These are phyloP conservation scores for Balansia obtecta DNA, from an alignment of 2,329 filamentous ascomycete species.

Conservation along the genomic window DNA sequence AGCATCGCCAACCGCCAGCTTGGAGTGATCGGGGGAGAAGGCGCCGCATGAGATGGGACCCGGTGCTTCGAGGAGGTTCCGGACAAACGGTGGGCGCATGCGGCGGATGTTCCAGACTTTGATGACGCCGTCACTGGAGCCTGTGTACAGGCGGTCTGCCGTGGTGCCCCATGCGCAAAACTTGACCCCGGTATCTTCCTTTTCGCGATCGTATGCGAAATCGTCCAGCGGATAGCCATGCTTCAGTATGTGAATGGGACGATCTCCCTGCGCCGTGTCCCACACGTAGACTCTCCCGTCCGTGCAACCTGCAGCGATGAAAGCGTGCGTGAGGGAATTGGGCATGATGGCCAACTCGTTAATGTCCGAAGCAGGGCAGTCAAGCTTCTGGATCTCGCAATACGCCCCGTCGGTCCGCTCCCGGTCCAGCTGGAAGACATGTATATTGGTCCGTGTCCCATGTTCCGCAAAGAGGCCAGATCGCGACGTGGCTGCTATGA, in stretches of 20 bases:
- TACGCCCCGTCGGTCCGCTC: conserved; percentile 18
- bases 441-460: conserved; percentile 41
- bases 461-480: conserved; percentile 31
- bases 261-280: conserved; percentile 45
- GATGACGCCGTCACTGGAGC: conserved; percentile 49
- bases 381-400: conserved; percentile 38
- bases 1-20: conserved; percentile 47
- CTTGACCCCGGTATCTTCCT: conserved; percentile 49
- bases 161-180: conserved; percentile 50
- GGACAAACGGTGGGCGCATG: conserved; percentile 30
- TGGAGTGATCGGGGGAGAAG: conserved; percentile 44
- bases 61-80: conserved; percentile 39
- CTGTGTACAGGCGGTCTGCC: conserved; percentile 47
- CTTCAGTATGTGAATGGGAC: conserved; percentile 40
- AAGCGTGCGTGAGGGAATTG: conserved; percentile 36
- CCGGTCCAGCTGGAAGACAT: conserved; percentile 32
- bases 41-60: conserved; percentile 45
- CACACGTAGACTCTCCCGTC: conserved; percentile 51
- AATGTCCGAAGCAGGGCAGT: conserved; percentile 47
- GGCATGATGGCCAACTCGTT: conserved; percentile 50
- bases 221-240: conserved; percentile 36
- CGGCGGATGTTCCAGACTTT: conserved; percentile 51
- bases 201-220: conserved; percentile 32
- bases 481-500: conserved; percentile 46
- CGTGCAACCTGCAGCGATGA: conserved; percentile 49